Evolutionary conservation across 129 eudicot species (phyloP), one percentile per base, ranked within the genome.

Genomic region (Logfia minima): DNA sequence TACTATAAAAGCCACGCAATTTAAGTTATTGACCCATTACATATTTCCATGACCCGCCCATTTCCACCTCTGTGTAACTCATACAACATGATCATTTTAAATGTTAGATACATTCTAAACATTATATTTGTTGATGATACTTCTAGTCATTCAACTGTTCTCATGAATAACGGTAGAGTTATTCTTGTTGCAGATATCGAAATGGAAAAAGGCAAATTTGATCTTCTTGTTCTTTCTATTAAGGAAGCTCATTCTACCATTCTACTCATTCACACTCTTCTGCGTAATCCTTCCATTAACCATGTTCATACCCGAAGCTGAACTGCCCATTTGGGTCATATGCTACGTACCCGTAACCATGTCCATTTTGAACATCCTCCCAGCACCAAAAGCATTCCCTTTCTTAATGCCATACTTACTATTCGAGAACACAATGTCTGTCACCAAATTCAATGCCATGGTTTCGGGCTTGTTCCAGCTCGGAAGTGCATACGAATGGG

Each of bases 341-440:
- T 93, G 98, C 70, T 93, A 93, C 69, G 92, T 93, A 11, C 98
- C 98, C 2, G 84, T 88, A 41, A 68, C 84, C 80, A 85, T 93
- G 90, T 93, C 98, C 2, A 83, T 93, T 5, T 82, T 93, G 79
- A 90, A 90, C 87, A 90, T 93, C 62, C 84, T 93, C 6, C 96
- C 98, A 14, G 82, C 98, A 28, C 98, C 98, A 22, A 90, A 90
- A 76, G 88, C 96, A 14, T 92, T 92, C 85, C 98, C 98, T 2
- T 93, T 93, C 80, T 79, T 93, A 74, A 86, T 93, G 89, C 98
- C 98, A n/a, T 93, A 90, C 79, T 83, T 93, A 5, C 79, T 90
- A 34, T 93, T 93, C 56, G 98, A 93, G 24, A 93, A 93, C 90
- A 93, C 98, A 67, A 93, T 93, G 98, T 93, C 98, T 0, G 96